Base-by-base conservation (phyloP, 352 stramenopile species). In the Pythium rishiriense region DNA sequence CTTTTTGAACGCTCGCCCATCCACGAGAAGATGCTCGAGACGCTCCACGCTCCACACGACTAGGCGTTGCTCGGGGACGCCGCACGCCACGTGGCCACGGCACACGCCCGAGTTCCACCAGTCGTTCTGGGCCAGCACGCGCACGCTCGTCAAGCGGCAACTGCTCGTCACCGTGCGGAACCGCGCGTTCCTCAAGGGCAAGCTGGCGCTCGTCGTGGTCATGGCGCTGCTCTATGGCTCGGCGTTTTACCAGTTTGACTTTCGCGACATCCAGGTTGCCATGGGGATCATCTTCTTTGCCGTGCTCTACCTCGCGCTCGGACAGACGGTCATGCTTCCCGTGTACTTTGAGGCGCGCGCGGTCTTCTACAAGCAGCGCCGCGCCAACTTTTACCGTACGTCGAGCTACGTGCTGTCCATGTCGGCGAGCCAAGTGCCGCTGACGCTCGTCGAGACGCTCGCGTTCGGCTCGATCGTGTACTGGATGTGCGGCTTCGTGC, bases 31-130 rank as follows among this genome's bases (percentile, higher is more conserved):
- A 73, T 73, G 24, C 49, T 87, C 7, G 88, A 89, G 8, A 85
- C 96, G 70, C 85, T 93, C 19, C 88, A 90, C 39, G 75, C 74
- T 11, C 70, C 96, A 11, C 97, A 97, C 69, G 89, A 98, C 68
- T 76, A 97, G 26, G 49, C 94, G 3, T 83, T 96, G 22, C 43
- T 98, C 21, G 51, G 97, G 24, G 81, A 88, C 64, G 67, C 88
- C 28, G 88, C 56, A 1, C 47, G 57, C 21, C 58, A 70, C 58
- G 4, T 70, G 4, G 39, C 39, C 29, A 10, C 42, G 6, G n/a
- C n/a, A n/a, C n/a, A 46, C 62, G 14, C 26, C 46, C 2, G 53
- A 62, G 31, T 68, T 68, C 52, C 52, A 62, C 29, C 61, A 68
- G 61, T 21, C 41, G 29, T 68, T 68, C 52, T 62, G 55, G 62